Conservation (phyloP, 2,329 filamentous ascomycete genomes). For the Rutstroemia sp. region DNA sequence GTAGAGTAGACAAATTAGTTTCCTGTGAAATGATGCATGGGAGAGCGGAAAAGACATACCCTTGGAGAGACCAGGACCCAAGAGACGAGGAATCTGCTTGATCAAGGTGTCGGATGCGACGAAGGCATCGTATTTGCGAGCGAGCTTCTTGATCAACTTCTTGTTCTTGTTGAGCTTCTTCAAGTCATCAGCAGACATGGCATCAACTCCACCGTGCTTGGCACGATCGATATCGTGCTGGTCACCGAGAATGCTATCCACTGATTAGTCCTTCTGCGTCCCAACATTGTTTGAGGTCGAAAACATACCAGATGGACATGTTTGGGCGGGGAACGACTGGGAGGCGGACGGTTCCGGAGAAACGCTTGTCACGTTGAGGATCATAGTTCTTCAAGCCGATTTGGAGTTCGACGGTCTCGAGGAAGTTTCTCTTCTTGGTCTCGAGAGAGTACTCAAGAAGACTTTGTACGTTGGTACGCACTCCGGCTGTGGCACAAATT, state of each 20-base stretch:
- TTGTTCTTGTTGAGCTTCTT: constrained; percentile 99
- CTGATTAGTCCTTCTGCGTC: constrained; percentile 24
- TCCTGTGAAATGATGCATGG: background rate
- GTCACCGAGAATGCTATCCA: constrained; percentile 68
- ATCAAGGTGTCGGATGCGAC: constrained; percentile 94
- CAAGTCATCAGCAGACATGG: constrained; percentile 96
- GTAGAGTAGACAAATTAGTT: constrained; percentile 31
- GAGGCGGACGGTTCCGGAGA: constrained; percentile 97
- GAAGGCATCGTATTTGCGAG: constrained; percentile 99
- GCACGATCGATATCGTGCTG: constrained; percentile 99
- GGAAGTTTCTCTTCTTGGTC: constrained; percentile 97
- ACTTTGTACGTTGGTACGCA: constrained; percentile 88
- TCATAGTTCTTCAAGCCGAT: constrained; percentile 99
- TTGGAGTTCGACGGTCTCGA: constrained; percentile 86
- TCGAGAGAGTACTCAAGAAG: constrained; percentile 92
- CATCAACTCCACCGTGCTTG: constrained; percentile 97
- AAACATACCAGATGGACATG: constrained; percentile 72
- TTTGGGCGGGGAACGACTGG: constrained; percentile 83
- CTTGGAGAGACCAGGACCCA: constrained; percentile 97
- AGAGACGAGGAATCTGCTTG: constrained; percentile 99
- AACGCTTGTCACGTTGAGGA: constrained; percentile 99
- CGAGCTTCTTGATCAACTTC: constrained; percentile 99
- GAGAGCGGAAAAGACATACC: constrained; percentile 43
- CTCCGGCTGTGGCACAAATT: constrained; percentile 64
- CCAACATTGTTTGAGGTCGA: constrained; percentile 10